Evolutionary conservation across 1,139 yeast species (phyloP).

Genomic region (Hansenula sp.): DNA sequence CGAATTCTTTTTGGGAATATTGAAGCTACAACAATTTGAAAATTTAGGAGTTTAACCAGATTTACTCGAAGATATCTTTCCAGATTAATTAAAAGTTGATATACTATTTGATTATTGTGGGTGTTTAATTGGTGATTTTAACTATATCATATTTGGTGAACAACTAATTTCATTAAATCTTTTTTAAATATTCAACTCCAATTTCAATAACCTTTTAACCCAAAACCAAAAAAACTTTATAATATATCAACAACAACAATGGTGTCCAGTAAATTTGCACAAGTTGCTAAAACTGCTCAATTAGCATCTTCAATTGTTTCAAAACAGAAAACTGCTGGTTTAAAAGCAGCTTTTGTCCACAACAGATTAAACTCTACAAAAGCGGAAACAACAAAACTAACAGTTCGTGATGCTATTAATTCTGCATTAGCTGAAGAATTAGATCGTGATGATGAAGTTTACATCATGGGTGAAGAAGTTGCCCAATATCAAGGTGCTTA

Average conservation of each 20-base stretch:
- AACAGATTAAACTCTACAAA: background rate
- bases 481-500: constrained; percentile 99
- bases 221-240: background rate
- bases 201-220: background rate
- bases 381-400: constrained; percentile 35
- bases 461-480: constrained; percentile 97
- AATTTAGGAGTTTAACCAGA: background rate
- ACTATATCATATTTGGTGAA: no score
- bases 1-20: no score
- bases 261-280: constrained; percentile 7
- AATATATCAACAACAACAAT: background rate
- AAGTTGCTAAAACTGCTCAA: constrained; percentile 14
- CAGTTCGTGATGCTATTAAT: constrained; percentile 97
- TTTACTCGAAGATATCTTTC: no score
- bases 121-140: no score
- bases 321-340: background rate
- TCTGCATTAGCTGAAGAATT: constrained; percentile 95
- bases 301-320: constrained; percentile 8
- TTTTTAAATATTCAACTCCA: no score
- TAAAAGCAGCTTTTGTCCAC: background rate
- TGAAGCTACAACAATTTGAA: no score
- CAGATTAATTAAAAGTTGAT: no score
- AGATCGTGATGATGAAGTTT: constrained; percentile 92
- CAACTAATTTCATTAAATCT: no score
- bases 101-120: no score